Evolutionary conservation across 169 alveolate genomes (phyloP).

Genomic region (Babesia microti): DNA sequence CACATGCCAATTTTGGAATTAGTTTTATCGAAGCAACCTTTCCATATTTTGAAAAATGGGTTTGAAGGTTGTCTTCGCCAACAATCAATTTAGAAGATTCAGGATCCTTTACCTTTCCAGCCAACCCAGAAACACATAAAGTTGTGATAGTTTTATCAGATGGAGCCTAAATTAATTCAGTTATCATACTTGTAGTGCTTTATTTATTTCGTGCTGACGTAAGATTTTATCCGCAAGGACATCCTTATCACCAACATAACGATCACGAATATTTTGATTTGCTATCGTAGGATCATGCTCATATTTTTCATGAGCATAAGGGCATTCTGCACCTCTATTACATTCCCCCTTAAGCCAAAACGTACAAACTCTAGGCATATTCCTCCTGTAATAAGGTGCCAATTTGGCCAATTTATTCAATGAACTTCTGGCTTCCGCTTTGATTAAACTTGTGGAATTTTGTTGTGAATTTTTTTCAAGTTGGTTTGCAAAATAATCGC

Average conservation of each 20-base stretch:
- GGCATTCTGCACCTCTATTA: constrained; percentile 88
- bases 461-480: constrained; percentile 39
- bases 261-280: constrained; percentile 50
- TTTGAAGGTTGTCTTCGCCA: too few species aligned
- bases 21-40: too few species aligned
- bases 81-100: too few species aligned
- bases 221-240: constrained; percentile 50
- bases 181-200: too few species aligned
- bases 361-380: constrained; percentile 85
- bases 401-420: constrained; percentile 61
- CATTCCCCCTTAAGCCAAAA: constrained; percentile 86
- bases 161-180: too few species aligned
- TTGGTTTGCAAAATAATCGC: constrained; percentile 50
- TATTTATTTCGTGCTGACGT: constrained; percentile 11
- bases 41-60: too few species aligned
- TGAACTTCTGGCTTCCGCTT: constrained; percentile 27
- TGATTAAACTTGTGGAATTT: constrained; percentile 12
- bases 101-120: constrained; percentile 8
- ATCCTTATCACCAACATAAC: constrained; percentile 59
- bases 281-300: constrained; percentile 49
- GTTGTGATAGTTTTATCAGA: too few species aligned
- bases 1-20: too few species aligned
- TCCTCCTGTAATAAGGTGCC: constrained; percentile 78
- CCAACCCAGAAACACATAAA: too few species aligned
- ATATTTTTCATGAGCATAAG: constrained; percentile 68